Evolutionary conservation across 257 asterid genomes (phyloP), one percentile per base, ranked within the genome.

Genomic region (Verbena officinalis): DNA sequence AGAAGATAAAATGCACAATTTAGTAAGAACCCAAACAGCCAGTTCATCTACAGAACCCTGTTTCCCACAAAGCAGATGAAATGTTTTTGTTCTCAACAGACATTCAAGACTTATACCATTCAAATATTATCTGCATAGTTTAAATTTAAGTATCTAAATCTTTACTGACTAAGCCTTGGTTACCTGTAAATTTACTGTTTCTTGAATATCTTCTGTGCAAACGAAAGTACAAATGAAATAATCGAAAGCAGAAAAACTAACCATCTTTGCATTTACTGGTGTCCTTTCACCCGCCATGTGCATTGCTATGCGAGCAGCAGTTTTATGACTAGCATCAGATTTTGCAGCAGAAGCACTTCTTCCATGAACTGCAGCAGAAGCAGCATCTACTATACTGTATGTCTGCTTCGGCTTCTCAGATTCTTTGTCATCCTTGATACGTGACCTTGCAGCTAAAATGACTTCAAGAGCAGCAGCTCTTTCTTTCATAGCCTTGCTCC

Each of bases 351-450:
- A 76, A 60, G 97, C 99, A 75, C 96, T 94, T 90, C 97, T 83
- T 71, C 99, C 99, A 70, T 86, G 96, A 76, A 94, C 93, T 72
- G 97, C 79, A 74, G 99, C 99, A 61, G 97, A 90, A 61, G 99
- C 99, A 68, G 97, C 97, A 82, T 94, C 99, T 30, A 90, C 99
- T 63, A 94, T 75, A 81, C 99, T 94, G 80, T 71, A 88, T 55
- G 82, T 65, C 79, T 84, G 96, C 80, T 81, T 88, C 9, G 83
- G 76, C 59, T 66, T 76, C 64, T 69, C 86, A 39, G 83, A 69
- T 51, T 64, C 86, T 19, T 60, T 8, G 11, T 87, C 91, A 52
- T 90, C 96, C 81, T 94, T 90, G 73, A 94, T 86, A 30, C 88
- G 96, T 45, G 95, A 80, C 73, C 99, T 88, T 69, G 99, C 95